These are phyloP conservation scores for Calonectria fujianensis DNA, from an alignment of 2,329 filamentous ascomycete species.

Conservation along the genomic window DNA sequence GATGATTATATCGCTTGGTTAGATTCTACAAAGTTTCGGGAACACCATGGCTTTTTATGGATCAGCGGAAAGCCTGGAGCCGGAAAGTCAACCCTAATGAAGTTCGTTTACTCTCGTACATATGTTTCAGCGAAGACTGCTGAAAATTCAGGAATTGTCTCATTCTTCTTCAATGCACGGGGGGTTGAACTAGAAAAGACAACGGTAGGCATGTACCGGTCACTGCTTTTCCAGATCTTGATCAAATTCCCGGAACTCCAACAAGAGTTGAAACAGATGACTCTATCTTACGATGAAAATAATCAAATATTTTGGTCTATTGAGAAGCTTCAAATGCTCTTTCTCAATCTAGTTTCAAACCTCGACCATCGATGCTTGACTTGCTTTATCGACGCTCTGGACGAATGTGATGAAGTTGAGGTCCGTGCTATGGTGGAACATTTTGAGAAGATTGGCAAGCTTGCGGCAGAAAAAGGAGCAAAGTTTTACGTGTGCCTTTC, in stretches of 20 bases:
- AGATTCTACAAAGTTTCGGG: too few relatives aligned
- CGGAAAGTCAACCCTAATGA: slow-evolving; percentile 26
- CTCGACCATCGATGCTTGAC: too few relatives aligned
- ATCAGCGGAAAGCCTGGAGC: slow-evolving; percentile 22
- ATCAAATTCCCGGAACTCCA: not conserved
- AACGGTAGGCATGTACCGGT: slow-evolving; percentile 5
- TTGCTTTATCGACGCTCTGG: slow-evolving; percentile 66
- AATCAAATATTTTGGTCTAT: not conserved
- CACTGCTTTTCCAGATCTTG: not conserved
- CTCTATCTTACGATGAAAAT: too few relatives aligned
- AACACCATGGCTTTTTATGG: slow-evolving; percentile 25
- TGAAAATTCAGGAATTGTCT: not conserved
- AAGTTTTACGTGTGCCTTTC: slow-evolving; percentile 64
- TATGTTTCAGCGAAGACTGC: not conserved
- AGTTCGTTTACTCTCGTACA: not conserved
- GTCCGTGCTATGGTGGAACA: slow-evolving; percentile 63
- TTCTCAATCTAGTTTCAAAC: not conserved
- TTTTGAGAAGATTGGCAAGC: slow-evolving; percentile 62
- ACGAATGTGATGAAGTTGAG: slow-evolving; percentile 67
- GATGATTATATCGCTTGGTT: too few relatives aligned
- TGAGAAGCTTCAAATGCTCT: accelerated
- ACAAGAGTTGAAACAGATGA: not conserved
- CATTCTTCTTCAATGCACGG: slow-evolving; percentile 25
- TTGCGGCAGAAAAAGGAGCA: slow-evolving; percentile 35
- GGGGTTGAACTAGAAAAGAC: not conserved